A percentile compares a stretch with the other conserved stretches of the same genome.
phyloP scores from a whole-genome alignment of 805 yeast genomes.

The Suhomyces faveliae region DNA sequence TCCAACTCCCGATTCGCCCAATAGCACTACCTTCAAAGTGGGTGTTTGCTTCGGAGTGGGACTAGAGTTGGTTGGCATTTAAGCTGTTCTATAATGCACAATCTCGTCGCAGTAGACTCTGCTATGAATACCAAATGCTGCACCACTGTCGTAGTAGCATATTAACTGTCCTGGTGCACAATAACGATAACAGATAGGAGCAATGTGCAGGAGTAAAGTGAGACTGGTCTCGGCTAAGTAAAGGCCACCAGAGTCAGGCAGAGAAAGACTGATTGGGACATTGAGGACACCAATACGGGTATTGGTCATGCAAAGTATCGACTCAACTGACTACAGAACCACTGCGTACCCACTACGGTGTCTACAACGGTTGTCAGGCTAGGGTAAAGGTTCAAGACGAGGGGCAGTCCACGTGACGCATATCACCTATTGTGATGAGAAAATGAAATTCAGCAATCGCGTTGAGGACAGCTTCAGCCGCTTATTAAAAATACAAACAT shows the following conservation, averaged over 20 bases:
- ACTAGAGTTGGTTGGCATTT: not conserved
- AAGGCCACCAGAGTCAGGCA: not conserved
- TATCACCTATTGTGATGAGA: not conserved
- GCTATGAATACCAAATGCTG: not conserved
- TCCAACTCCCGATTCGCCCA: slow-evolving; percentile 62
- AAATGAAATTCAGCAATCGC: not conserved
- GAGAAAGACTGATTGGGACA: not conserved
- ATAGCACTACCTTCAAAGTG: slow-evolving; percentile 48
- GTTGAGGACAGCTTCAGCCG: not conserved
- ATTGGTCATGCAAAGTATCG: not conserved
- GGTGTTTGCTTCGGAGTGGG: slow-evolving; percentile 3
- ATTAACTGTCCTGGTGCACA: not conserved
- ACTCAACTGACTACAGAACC: not conserved
- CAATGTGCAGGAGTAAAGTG: slow-evolving; percentile 1
- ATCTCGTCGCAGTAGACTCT: not conserved
- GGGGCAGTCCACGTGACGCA: not conserved
- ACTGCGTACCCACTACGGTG: not conserved
- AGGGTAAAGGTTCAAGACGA: not conserved
- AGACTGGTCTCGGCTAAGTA: not conserved
- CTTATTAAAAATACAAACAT: not conserved
- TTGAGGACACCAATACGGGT: not conserved
- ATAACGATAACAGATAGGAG: slow-evolving; percentile 4
- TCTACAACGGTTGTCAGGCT: not conserved
- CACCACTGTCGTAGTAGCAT: not conserved
- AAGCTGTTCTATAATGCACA: not conserved